Evolutionary conservation across 768 basidiomycete genomes (phyloP), one percentile per base, ranked within the genome.

Genomic region (Hygrophorus russula): DNA sequence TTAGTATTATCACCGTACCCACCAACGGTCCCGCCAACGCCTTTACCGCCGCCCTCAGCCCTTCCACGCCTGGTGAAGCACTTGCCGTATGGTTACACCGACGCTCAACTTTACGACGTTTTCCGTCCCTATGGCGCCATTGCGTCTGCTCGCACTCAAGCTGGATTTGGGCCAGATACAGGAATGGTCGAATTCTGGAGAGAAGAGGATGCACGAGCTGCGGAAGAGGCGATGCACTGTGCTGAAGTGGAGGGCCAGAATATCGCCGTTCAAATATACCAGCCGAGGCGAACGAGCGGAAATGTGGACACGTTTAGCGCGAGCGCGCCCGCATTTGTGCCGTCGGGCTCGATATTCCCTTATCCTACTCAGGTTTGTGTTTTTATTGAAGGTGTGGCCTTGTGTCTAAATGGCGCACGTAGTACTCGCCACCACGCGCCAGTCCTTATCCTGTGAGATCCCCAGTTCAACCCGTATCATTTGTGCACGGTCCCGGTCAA

Each of bases 401-500:
- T 42, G 33, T 24, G 36, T 19, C 47, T 40, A 45, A 19, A 37
- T 30, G 42, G 35, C 36, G 27, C 35, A 20, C 42, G 13, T 30
- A 78, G 71, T 84, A 87, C 63, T 82, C 82, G 34, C 81, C 82
- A 42, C 80, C 83, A 5, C 76, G 77, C 48, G 65, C 62, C 18
- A 68, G 64, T 53, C 75, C 74, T 11, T 76, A 68, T 51, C 68
- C 61, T 36, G 63, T 60, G 34, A 58, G 68, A 46, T 61, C 65
- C 36, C 62, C 74, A 24, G 51, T 71, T 14, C 70, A 67, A 44
- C 60, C 71, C 28, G 59, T 66, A 15, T 61, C 68, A 2, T 90
- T 90, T 54, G 68, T 87, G 6, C 87, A 89, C 59, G 88, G 89
- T 8, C 89, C 89, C 9, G 89, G 89, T 2, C 89, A 92, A 57